phyloP scores from a whole-genome alignment of 495 filamentous ascomycete genomes.

The Talaromyces nanjingensis region DNA sequence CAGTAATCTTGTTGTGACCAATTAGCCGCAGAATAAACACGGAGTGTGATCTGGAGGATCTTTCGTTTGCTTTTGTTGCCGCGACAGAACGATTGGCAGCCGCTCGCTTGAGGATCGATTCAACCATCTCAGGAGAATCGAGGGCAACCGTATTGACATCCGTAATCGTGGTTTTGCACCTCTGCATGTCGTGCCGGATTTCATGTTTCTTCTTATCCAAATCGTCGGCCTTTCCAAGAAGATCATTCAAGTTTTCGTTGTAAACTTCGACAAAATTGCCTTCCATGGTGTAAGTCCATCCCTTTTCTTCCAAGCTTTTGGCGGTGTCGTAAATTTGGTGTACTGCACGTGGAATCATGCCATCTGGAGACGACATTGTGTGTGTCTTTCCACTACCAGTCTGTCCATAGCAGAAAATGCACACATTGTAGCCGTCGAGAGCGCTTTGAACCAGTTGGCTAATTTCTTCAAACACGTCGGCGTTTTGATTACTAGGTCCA shows the following conservation, averaged over 20 bases:
- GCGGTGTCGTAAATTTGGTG: slow-evolving; percentile 89
- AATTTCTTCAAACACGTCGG: slow-evolving; percentile 91
- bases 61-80: slow-evolving; percentile 92
- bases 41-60: slow-evolving; percentile 87
- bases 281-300: slow-evolving; percentile 91
- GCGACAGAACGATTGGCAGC: slow-evolving; percentile 82
- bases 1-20: slow-evolving; percentile 73
- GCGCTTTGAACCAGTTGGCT: slow-evolving; percentile 95
- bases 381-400: slow-evolving; percentile 95
- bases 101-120: slow-evolving; percentile 69
- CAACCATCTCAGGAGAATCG: slow-evolving; percentile 71
- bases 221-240: slow-evolving; percentile 71
- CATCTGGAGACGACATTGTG: slow-evolving; percentile 89
- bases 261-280: slow-evolving; percentile 98
- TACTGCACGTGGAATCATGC: slow-evolving; percentile 93
- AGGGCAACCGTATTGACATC: slow-evolving; percentile 74
- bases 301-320: slow-evolving; percentile 73
- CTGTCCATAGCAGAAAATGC: slow-evolving; percentile 98
- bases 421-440: slow-evolving; percentile 96
- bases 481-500: slow-evolving; percentile 65
- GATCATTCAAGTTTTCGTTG: slow-evolving; percentile 93
- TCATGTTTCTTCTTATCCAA: slow-evolving; percentile 84
- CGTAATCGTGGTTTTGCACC: slow-evolving; percentile 76
- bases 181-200: slow-evolving; percentile 77
- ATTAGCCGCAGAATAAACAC: slow-evolving; percentile 91